Evolutionary conservation across 2,329 filamentous ascomycete genomes (phyloP).

Genomic region (Oidium heveae): DNA sequence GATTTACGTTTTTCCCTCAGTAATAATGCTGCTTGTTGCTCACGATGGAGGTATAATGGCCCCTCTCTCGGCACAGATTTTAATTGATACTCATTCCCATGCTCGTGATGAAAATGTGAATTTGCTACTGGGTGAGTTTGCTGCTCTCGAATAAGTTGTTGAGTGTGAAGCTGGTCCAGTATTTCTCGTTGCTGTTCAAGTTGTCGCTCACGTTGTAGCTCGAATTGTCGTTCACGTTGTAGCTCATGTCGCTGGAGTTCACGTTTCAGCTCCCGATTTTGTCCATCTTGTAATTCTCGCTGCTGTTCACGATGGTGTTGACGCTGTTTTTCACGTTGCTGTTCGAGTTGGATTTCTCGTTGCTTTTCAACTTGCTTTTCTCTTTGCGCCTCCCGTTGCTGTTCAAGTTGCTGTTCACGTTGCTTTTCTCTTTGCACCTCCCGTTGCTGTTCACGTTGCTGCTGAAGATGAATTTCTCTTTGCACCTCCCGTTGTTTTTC

Average conservation of each 20-base stretch:
- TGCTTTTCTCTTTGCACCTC: no score
- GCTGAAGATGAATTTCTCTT: no score
- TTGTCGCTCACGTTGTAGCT: conserved; percentile 2
- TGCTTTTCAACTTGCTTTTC: no score
- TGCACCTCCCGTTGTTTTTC: no score
- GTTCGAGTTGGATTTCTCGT: conserved; percentile 3
- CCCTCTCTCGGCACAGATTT: conserved; percentile 2
- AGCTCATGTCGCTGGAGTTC: conserved; percentile 3
- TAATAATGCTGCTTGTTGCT: conserved; percentile 1
- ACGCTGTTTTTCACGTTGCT: conserved; percentile 9
- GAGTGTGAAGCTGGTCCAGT: conserved; percentile 2
- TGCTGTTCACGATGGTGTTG: conserved; percentile 4
- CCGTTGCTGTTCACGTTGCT: no score
- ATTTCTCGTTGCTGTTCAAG: conserved; percentile 3
- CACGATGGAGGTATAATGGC: neutral
- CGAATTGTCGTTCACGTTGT: neutral
- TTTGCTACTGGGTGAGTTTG: neutral
- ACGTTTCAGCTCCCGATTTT: conserved; percentile 2
- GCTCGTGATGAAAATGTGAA: neutral
- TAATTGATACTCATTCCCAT: conserved; percentile 2
- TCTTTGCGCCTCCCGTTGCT: no score
- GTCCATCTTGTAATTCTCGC: neutral
- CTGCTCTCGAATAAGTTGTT: neutral
- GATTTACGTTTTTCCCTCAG: conserved; percentile 5
- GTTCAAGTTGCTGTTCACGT: no score